A percentile compares a stretch with the other conserved stretches of the same genome.
Conservation (phyloP, 192 early-diverging fungal species). For the Podila epigama region DNA sequence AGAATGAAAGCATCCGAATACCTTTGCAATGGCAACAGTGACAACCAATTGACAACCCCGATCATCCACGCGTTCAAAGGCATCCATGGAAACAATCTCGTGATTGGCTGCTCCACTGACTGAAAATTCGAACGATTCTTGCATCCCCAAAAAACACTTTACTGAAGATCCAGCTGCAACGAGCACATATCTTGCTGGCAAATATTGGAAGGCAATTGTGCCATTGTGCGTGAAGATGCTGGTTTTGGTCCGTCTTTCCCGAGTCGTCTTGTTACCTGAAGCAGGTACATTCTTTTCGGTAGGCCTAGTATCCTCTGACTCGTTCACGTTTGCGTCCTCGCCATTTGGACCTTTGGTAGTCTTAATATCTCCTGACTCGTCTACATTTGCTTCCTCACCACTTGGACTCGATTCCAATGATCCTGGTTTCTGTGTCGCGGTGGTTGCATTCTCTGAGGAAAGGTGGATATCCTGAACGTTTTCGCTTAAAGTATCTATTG, state of each 20-base stretch:
- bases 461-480: too few relatives aligned
- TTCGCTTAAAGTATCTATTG: too few relatives aligned
- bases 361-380: neutral
- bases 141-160: constrained; percentile 31
- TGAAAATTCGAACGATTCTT: constrained; percentile 33
- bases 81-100: constrained; percentile 45
- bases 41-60: constrained; percentile 40
- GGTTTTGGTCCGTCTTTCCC: neutral
- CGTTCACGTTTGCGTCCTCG: neutral
- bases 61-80: constrained; percentile 34
- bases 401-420: neutral
- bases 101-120: constrained; percentile 3
- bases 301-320: neutral
- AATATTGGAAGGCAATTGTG: neutral
- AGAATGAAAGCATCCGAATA: neutral
- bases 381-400: neutral
- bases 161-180: constrained; percentile 25
- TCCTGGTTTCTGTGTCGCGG: neutral
- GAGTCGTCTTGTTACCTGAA: neutral
- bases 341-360: neutral
- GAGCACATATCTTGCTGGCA: constrained; percentile 32
- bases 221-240: constrained; percentile 27
- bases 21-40: constrained; percentile 27
- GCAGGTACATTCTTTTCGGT: too few relatives aligned
- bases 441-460: too few relatives aligned